phyloP scores from a whole-genome alignment of 2,329 filamentous ascomycete genomes.

The Hypoxylon sp. region DNA sequence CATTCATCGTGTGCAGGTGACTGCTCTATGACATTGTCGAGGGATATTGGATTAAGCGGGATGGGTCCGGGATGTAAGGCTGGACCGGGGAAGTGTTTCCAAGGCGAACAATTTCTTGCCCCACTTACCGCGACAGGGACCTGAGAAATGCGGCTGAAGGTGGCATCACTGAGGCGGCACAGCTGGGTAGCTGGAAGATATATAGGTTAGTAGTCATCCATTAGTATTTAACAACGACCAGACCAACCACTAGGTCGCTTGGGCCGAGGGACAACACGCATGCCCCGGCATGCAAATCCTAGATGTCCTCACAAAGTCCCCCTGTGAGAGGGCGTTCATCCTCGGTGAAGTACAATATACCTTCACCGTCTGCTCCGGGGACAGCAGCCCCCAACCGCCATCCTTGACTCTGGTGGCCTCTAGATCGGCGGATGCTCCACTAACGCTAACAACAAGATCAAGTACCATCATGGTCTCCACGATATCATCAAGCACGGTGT shows the following conservation, averaged over 20 bases:
- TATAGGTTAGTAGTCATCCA: not conserved
- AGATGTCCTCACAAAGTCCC: constrained; percentile 28
- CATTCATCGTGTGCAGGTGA: no score
- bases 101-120: no score
- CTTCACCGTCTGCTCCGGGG: constrained; percentile 36
- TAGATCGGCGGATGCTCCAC: constrained; percentile 34
- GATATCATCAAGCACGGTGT: constrained; percentile 43
- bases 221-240: constrained; percentile 32
- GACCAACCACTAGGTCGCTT: constrained; percentile 43
- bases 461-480: constrained; percentile 33
- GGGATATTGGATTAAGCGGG: not conserved
- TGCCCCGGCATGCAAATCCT: constrained; percentile 37
- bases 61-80: not conserved
- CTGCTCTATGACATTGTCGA: constrained; percentile 6
- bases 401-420: constrained; percentile 38
- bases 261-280: constrained; percentile 32
- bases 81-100: not conserved
- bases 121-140: no score
- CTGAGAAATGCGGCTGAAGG: no score
- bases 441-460: constrained; percentile 34
- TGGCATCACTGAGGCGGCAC: constrained; percentile 9
- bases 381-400: constrained; percentile 23
- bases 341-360: constrained; percentile 33
- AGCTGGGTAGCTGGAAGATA: not conserved
- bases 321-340: constrained; percentile 31